phyloP scores from a whole-genome alignment of 2,329 filamentous ascomycete species.

The Herpotrichia juniperi region DNA sequence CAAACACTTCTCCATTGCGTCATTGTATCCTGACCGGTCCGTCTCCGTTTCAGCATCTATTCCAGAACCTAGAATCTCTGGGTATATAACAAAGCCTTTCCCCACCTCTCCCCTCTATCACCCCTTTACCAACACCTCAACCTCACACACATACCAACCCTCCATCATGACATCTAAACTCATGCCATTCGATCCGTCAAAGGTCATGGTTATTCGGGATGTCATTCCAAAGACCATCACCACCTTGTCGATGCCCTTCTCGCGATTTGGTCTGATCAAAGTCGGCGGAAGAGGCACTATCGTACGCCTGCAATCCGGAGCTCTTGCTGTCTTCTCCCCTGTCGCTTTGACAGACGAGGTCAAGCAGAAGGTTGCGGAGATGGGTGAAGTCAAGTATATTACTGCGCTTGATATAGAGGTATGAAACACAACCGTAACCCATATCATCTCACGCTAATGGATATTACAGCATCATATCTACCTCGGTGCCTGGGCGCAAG shows the following conservation, averaged over 20 bases:
- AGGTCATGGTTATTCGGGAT: slow-evolving; percentile 89
- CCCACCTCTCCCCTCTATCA: slow-evolving; percentile 1
- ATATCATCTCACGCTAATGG: background rate
- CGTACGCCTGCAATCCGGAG: slow-evolving; percentile 77
- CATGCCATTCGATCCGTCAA: slow-evolving; percentile 69
- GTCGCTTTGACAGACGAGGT: slow-evolving; percentile 81
- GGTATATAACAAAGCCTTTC: background rate
- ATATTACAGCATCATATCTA: slow-evolving; percentile 81
- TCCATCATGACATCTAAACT: slow-evolving; percentile 44
- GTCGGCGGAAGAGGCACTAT: slow-evolving; percentile 88
- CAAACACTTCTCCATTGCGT: slow-evolving; percentile 10
- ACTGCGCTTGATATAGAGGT: slow-evolving; percentile 81
- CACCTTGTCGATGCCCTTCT: slow-evolving; percentile 83
- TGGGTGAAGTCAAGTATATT: slow-evolving; percentile 78
- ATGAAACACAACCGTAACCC: slow-evolving; percentile 4
- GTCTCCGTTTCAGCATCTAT: slow-evolving; percentile 11
- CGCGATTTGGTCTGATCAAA: slow-evolving; percentile 77
- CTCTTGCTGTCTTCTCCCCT: slow-evolving; percentile 89
- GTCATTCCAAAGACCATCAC: slow-evolving; percentile 75
- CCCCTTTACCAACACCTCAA: background rate
- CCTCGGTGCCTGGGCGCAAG: slow-evolving; percentile 80
- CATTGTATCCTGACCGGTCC: slow-evolving; percentile 8
- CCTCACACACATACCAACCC: background rate
- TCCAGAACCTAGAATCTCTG: slow-evolving; percentile 3
- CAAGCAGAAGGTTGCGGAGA: slow-evolving; percentile 63